Evolutionary conservation across 2,329 filamentous ascomycete species (phyloP), one percentile per base, ranked within the genome.

Genomic region (Claviceps quebecensis): DNA sequence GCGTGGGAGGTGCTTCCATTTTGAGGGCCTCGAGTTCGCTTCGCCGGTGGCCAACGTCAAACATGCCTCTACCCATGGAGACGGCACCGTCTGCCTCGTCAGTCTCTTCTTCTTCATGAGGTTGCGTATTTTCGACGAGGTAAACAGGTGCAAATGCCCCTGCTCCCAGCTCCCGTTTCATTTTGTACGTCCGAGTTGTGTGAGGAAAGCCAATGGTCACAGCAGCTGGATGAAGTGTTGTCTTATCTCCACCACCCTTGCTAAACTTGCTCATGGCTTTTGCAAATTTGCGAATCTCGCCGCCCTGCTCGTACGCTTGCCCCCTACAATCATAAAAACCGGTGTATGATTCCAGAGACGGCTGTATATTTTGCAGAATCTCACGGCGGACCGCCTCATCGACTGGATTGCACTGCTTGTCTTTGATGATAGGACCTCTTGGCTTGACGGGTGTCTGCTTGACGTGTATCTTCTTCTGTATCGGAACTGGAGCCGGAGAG

Each of bases 111-210:
- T 71, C 66, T 0, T 70, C 68, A 36, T 72, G 72, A 3, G 75
- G 72, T 0, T 70, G 69, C n/a, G 80, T 76, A 59, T 84, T 84
- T 62, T 95, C 87, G 7, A 90, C 84, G 0, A 98, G 78, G 63
- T 96, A 98, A 2, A 98, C 93, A 0, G 93, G 91, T 0, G 91
- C 93, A 67, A 94, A 98, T 1, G 93, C 93, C 8, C 93, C 93
- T 29, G 89, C 87, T 1, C 93, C 93, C 13, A 98, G 80, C 64
- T 97, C 89, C 48, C 84, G 81, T 62, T 85, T 87, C 52, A 97
- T 69, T 1, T 80, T 84, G 66, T 96, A 98, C 43, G 76, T 77
- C 40, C 81, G 74, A 22, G 76, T 69, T 2, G 78, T 74, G 40
- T 80, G 80, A 0, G 79, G 74, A 54, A 96, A 86, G 43, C 79